Evolutionary conservation across 345 rosid species (phyloP).

Genomic region (Lenwebbia sp.): DNA sequence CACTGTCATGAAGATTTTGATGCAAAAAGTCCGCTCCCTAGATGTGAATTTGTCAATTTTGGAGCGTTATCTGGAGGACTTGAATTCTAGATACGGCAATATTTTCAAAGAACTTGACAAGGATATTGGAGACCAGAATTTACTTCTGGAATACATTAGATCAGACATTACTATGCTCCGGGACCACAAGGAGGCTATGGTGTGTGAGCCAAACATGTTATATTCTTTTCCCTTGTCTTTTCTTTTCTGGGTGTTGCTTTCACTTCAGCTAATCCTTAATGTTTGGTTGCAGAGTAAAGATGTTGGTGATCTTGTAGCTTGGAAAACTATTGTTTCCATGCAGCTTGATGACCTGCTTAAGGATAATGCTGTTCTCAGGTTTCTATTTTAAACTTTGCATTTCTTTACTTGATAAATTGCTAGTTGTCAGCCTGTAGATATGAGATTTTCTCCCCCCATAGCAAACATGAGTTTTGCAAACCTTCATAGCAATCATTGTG

Average conservation of each 20-base stretch:
- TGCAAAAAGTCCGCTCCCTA: constrained; percentile 85
- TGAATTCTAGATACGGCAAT: constrained; percentile 56
- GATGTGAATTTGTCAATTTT: constrained; percentile 75
- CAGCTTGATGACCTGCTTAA: constrained; percentile 27
- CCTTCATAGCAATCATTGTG: neutral
- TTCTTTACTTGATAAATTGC: neutral
- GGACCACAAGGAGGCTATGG: constrained; percentile 38
- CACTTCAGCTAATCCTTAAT: neutral
- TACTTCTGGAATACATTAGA: constrained; percentile 32
- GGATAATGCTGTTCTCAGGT: constrained; percentile 61
- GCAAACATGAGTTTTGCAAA: neutral
- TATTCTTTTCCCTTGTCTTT: neutral
- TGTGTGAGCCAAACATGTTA: constrained; percentile 10
- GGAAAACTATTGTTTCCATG: constrained; percentile 48
- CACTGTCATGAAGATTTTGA: constrained; percentile 74
- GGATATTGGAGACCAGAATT: constrained; percentile 50
- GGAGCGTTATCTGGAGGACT: constrained; percentile 80
- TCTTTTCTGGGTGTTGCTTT: neutral
- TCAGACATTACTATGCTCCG: constrained; percentile 37
- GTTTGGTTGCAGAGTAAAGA: constrained; percentile 44
- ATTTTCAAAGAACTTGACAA: constrained; percentile 65
- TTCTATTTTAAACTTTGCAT: neutral
- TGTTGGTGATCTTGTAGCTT: constrained; percentile 52
- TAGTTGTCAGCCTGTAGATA: neutral
- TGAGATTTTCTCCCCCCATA: neutral